Evolutionary conservation across 768 basidiomycete genomes (phyloP), one percentile per base, ranked within the genome.

Genomic region (Mycena filopes): DNA sequence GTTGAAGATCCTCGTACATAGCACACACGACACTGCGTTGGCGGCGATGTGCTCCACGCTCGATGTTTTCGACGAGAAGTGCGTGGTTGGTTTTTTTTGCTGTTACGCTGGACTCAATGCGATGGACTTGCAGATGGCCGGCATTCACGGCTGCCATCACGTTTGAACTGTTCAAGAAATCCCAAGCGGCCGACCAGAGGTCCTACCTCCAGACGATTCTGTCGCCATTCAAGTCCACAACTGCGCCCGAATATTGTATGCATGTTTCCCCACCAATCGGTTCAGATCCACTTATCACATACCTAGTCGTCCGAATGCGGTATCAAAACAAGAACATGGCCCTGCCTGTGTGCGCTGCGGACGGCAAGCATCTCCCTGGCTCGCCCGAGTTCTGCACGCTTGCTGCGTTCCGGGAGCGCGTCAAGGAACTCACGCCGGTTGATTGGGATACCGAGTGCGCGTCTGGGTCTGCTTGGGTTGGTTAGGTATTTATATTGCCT

Each of bases 371-470:
- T 70, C 77, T 92, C 9, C 79, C 85, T 4, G 91, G 90, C 2
- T 82, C 81, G 13, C 92, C 92, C 0, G 91, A 93, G 72, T 88
- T 93, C 69, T 93, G 92, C 75, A 87, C 87, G 7, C 78, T 93
- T 40, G 74, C 80, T 15, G 88, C 88, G 23, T 93, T 93, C 78
- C 78, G 79, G 40, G 82, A 82, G 46, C 82, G 89, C 20, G 86
- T 92, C 15, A 80, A 80, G 68, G 87, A 89, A 70, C 79, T 93
- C 3, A 89, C 89, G 6, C 91, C 92, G 13, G 71, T 70, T 4
- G 82, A 93, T 65, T 93, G 89, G 86, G 86, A 82, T 48, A 75
- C 75, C 7, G 92, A 93, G 73, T 94, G 92, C 73, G 68, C 73
- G n/a, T 77, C 77, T 26, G 66, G n/a, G n/a, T n/a, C n/a, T n/a